Percentiles rank a stretch among this genome's conserved stretches.
phyloP scores from a whole-genome alignment of 2,329 filamentous ascomycete species.

The Zymoseptoria tritici region DNA sequence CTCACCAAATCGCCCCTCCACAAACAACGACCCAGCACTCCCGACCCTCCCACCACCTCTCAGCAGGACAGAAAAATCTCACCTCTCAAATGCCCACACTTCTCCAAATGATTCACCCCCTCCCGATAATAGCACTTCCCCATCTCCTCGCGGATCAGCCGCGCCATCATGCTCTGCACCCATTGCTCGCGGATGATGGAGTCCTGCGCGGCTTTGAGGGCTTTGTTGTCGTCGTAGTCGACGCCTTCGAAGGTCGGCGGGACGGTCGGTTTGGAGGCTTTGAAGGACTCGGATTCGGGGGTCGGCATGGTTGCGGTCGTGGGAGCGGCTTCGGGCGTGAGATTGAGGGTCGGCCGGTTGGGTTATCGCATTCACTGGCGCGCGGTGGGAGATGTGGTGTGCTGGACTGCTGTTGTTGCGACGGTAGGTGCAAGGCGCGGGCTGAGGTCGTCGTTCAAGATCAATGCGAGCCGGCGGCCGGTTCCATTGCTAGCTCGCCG shows the following conservation, averaged over 20 bases:
- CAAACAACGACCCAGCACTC: neutral
- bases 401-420: neutral
- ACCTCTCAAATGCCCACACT: conserved; percentile 77
- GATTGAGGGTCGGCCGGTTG: neutral
- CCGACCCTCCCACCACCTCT: neutral
- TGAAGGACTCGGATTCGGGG: conserved; percentile 72
- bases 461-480: neutral
- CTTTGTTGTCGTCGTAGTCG: conserved; percentile 74
- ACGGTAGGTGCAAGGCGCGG: neutral
- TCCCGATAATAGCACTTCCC: conserved; percentile 78
- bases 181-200: conserved; percentile 78
- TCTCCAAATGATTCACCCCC: conserved; percentile 82
- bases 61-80: conserved; percentile 32
- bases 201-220: conserved; percentile 76
- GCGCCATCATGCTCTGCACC: conserved; percentile 83
- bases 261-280: conserved; percentile 76
- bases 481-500: neutral
- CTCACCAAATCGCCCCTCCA: neutral
- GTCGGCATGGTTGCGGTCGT: conserved; percentile 56
- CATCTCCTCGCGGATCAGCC: conserved; percentile 73
- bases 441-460: neutral
- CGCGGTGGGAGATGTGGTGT: neutral
- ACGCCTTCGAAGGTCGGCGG: conserved; percentile 79
- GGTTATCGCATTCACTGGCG: neutral
- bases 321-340: neutral